Evolutionary conservation across 352 stramenopile genomes (phyloP), one percentile per base, ranked within the genome.

Genomic region (Globisporangium carolinianum): DNA sequence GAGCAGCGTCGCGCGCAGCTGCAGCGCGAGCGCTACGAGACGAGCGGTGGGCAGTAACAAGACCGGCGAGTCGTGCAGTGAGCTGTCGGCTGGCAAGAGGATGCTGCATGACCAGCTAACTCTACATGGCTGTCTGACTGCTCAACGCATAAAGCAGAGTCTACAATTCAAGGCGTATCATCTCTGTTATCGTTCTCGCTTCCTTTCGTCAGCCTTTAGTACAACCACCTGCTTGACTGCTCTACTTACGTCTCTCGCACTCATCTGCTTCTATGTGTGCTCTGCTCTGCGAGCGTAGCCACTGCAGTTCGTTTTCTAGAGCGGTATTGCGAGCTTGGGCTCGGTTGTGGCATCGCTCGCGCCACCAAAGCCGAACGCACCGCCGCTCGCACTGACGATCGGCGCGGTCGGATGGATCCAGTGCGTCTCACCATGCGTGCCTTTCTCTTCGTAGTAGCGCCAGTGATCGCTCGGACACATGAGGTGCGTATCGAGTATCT

Each of bases 401-500:
- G 48, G 49, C 9, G 53, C 15, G 39, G 39, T 38, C 41, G 50
- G n/a, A 52, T 53, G 57, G 61, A 71, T 69, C 53, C 63, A 73
- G 15, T 62, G 51, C 50, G 79, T 79, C 53, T 86, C 73, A 43
- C 74, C 62, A 15, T 61, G 53, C 46, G 59, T 56, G 15, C 58
- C 58, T 37, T n/a, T 42, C 45, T 36, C 52, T 39, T 10, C 17
- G n/a, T 71, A 65, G 37, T 75, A 76, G 38, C 66, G 66, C 71
- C 71, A 79, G 50, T 73, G 68, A 12, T 72, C 65, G 24, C 63
- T 64, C 32, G 73, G 62, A 32, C 60, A 82, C 58, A 86, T 87
- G 48, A 91, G 60, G 24, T 76, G 76, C 56, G 80, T 87, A 49
- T 87, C 76, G 3, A 87, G 60, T 53, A 89, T 76, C 72, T 81